A percentile compares a stretch with the other conserved stretches of the same genome.
Conservation (phyloP, 129 eudicot species). For the Silybum marianum region DNA sequence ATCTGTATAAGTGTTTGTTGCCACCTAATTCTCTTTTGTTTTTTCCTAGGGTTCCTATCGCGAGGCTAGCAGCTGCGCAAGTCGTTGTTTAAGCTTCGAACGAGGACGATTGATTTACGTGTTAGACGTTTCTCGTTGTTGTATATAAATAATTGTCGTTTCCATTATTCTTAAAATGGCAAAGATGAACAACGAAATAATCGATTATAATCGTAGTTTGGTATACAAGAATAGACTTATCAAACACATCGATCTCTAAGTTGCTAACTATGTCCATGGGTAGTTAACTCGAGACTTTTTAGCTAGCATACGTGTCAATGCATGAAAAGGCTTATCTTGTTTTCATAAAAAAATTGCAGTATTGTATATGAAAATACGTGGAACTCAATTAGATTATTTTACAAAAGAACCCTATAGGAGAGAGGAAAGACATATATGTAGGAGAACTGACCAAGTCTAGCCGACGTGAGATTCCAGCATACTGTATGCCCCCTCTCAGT, state of each 20-base stretch:
- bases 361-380: too few species aligned
- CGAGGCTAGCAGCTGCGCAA: slow-evolving; percentile 95
- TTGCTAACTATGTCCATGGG: neutral
- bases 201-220: slow-evolving; percentile 1
- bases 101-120: neutral
- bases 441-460: too few species aligned
- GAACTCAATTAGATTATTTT: too few species aligned
- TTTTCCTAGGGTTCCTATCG: slow-evolving; percentile 75
- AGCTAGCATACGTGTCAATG: neutral
- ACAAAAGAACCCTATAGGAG: too few species aligned
- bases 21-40: neutral
- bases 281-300: neutral
- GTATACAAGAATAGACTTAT: slow-evolving; percentile 25
- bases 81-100: slow-evolving; percentile 47
- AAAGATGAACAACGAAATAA: slow-evolving; percentile 11
- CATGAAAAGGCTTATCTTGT: too few species aligned
- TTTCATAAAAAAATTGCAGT: too few species aligned
- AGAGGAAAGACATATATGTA: too few species aligned
- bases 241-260: neutral
- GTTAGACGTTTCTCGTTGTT: neutral
- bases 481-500: too few species aligned
- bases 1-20: neutral
- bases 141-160: slow-evolving; percentile 39
- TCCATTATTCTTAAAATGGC: slow-evolving; percentile 25
- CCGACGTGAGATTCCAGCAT: too few species aligned